Base-by-base conservation (phyloP, 495 filamentous ascomycete genomes). In the Immersiella caudata region DNA sequence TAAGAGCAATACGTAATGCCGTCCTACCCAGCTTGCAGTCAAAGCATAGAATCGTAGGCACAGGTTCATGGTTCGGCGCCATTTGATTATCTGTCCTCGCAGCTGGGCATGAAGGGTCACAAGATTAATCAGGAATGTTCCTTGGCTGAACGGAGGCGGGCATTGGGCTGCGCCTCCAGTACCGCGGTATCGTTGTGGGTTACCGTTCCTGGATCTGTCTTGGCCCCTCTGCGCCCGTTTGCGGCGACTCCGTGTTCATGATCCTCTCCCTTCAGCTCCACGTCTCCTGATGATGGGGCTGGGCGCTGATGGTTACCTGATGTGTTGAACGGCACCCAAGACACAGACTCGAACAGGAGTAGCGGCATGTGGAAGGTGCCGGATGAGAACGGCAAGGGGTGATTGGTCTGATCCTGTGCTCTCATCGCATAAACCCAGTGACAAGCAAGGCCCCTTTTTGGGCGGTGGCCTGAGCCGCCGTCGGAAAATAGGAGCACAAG, bases 1-100 rank as follows among this genome's bases (percentile, higher is more conserved):
- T 18, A 46, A 46, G 22, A 59, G 52, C 25, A 74, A 63, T 66
- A 69, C 73, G 72, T 70, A 74, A 74, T 68, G 56, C 40, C 22
- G 66, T 66, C 67, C 64, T 61, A 71, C 60, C 21, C 35, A 26
- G 33, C 60, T 50, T 1, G 20, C 35, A 33, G 29, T 18, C 27
- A 46, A 46, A 46, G 40, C 40, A 18, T 46, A 12, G 40, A 46
- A 46, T 46, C 16, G 40, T 46, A 6, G 9, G 40, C 40, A 46
- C 40, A 46, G 40, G 5, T 14, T 46, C 11, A 14, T 33, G 40
- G 40, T 4, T 18, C 6, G 24, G 21, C 7, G 52, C 52, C 1
- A 55, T 24, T 6, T 55, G 20, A 24, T 55, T 55, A 24, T n/a
- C 52, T 55, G 52, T 20, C 20, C 8, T 55, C 52, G 52, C 52